These are phyloP conservation scores for Pisolithus sp. DNA, from an alignment of 768 basidiomycete species.

Conservation along the genomic window DNA sequence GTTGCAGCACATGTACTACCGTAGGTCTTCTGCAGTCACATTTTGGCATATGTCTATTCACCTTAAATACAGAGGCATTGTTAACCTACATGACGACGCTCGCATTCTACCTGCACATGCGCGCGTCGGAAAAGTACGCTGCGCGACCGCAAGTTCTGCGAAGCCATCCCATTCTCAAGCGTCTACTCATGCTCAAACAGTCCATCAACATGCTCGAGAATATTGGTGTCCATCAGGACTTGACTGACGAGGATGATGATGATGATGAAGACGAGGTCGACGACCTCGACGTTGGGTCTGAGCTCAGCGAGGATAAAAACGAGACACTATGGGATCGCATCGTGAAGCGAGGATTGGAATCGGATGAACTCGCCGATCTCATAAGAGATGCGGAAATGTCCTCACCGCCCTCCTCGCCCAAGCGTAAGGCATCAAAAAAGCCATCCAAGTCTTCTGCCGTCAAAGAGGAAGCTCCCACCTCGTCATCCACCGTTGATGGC, in stretches of 20 bases:
- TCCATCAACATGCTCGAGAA: constrained; percentile 76
- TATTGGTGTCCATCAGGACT: constrained; percentile 63
- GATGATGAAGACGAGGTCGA: constrained; percentile 34
- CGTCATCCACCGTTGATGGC: constrained; percentile 5
- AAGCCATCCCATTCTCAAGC: constrained; percentile 64
- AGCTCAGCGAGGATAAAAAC: constrained; percentile 33
- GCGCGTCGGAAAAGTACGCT: constrained; percentile 58
- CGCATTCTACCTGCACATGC: constrained; percentile 89
- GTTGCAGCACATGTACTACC: constrained; percentile 82
- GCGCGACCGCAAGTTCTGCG: constrained; percentile 56
- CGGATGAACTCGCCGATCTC: constrained; percentile 49
- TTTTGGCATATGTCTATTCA: not conserved
- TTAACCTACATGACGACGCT: constrained; percentile 86
- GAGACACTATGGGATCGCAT: constrained; percentile 40
- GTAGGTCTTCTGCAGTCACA: constrained; percentile 42
- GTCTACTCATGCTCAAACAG: constrained; percentile 79
- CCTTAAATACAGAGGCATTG: constrained; percentile 59
- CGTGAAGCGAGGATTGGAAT: constrained; percentile 32
- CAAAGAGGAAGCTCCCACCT: constrained; percentile 6
- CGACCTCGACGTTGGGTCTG: constrained; percentile 16
- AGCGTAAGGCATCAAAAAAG: constrained; percentile 6
- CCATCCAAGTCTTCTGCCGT: constrained; percentile 8
- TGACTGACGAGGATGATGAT: constrained; percentile 40
- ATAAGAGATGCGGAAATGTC: constrained; percentile 42
- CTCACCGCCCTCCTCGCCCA: constrained; percentile 1